Conservation (phyloP, 768 basidiomycete species). For the Rhizopogon sp. region DNA sequence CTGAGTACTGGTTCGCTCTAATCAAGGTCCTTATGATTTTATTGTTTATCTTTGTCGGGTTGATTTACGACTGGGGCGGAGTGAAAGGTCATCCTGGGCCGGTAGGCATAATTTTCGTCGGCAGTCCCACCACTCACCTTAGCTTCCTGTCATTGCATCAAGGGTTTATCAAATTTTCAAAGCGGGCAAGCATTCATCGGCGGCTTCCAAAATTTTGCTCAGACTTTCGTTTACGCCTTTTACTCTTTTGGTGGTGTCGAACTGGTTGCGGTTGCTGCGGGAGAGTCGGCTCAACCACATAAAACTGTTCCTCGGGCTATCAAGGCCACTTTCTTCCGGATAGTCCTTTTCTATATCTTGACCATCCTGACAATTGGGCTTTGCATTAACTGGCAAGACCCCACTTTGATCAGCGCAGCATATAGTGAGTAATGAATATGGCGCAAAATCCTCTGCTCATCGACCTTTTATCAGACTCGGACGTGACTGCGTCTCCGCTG, state of each 20-base stretch:
- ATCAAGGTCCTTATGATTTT: constrained; percentile 61
- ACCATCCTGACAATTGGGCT: constrained; percentile 63
- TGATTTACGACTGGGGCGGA: constrained; percentile 61
- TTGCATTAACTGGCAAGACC: constrained; percentile 57
- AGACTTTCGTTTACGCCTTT: constrained; percentile 64
- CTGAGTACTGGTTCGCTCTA: constrained; percentile 59
- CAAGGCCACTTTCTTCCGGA: constrained; percentile 64
- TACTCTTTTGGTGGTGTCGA: constrained; percentile 69
- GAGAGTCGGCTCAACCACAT: constrained; percentile 60
- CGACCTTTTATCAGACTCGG: constrained; percentile 28
- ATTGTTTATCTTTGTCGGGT: constrained; percentile 56
- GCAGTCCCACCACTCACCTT: not conserved
- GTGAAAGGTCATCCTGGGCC: constrained; percentile 55
- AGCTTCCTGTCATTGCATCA: not conserved
- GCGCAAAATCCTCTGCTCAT: not conserved
- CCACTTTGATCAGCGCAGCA: constrained; percentile 44
- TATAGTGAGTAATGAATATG: constrained; percentile 26
- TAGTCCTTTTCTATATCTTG: constrained; percentile 59
- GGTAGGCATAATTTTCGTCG: constrained; percentile 25
- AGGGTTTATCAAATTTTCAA: constrained; percentile 50
- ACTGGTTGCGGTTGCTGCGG: constrained; percentile 68
- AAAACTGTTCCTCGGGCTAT: constrained; percentile 60
- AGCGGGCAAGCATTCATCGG: constrained; percentile 49
- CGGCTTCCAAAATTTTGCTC: constrained; percentile 47
- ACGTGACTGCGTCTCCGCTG: constrained; percentile 55